Percentiles rank a stretch among this genome's conserved stretches.
Conservation (phyloP, 768 basidiomycete genomes). For the Suillus subalutaceus region DNA sequence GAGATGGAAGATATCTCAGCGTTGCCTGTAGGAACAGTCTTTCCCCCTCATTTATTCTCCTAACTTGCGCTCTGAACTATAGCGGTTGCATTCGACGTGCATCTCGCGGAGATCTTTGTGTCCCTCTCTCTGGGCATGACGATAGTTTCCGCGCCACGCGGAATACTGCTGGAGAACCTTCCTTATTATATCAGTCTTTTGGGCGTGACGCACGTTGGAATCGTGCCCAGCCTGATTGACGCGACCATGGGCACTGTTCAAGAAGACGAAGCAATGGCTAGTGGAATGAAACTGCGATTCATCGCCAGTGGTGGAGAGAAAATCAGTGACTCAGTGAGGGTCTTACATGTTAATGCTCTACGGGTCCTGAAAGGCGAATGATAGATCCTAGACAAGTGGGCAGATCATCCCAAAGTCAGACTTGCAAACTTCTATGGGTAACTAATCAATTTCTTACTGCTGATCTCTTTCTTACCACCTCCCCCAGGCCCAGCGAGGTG, state of each 20-base stretch:
- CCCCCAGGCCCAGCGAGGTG: slow-evolving; percentile 48
- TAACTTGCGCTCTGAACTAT: background rate
- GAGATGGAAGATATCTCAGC: slow-evolving; percentile 39
- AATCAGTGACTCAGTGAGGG: slow-evolving; percentile 50
- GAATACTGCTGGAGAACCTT: slow-evolving; percentile 43
- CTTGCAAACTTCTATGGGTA: slow-evolving; percentile 55
- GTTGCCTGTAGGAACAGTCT: slow-evolving; percentile 43
- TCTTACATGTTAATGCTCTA: slow-evolving; percentile 1
- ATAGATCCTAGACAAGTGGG: slow-evolving; percentile 50
- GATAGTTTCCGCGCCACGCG: slow-evolving; percentile 44
- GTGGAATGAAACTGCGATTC: slow-evolving; percentile 40
- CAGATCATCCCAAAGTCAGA: slow-evolving; percentile 44
- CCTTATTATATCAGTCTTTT: slow-evolving; percentile 43
- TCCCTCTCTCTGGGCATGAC: slow-evolving; percentile 48
- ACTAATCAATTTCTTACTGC: background rate
- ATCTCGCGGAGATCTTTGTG: slow-evolving; percentile 47
- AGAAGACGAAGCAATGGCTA: slow-evolving; percentile 29
- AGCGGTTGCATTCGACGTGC: slow-evolving; percentile 59
- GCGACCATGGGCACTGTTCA: slow-evolving; percentile 42
- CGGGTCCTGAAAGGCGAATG: background rate
- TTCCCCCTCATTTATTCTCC: slow-evolving; percentile 7
- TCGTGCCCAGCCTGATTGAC: slow-evolving; percentile 56
- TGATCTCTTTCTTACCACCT: background rate
- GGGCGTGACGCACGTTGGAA: slow-evolving; percentile 50
- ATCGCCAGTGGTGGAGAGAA: slow-evolving; percentile 57